Base-by-base conservation (phyloP, 345 rosid species). In the Arabis alpina region DNA sequence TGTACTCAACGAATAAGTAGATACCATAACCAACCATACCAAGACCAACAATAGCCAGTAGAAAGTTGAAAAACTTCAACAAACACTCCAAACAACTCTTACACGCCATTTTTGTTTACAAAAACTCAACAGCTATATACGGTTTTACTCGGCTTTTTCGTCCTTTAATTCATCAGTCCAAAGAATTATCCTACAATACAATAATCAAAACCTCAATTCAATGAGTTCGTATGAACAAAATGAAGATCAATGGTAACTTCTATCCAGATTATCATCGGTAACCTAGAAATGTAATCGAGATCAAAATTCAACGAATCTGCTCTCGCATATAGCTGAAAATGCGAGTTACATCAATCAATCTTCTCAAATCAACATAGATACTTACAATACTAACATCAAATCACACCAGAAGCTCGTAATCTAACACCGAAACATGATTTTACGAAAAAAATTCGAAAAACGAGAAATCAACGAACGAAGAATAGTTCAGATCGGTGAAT, bases 11-110 rank as follows among this genome's bases (percentile, higher is more conserved):
- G 53, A 91, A 89, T 83, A 94, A 85, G 84, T 94, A 94, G 73
- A 94, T 89, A 61, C 99, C 99, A 76, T 86, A 94, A 15, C 99
- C 96, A 74, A 89, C 81, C 88, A 94, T 94, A 13, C 93, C 82
- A 77, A 91, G 86, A 42, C 99, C 99, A 52, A 27, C 86, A 60
- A 91, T 73, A 59, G 93, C 86, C 74, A 94, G 59, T 65, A 91
- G 80, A 64, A 94, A 82, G 84, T 91, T 91, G 57, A 94, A 73
- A 55, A 94, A 83, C 89, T 88, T 94, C 70, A 94, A 55, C 57
- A 91, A 73, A 76, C 98, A 94, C 72, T 80, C 96, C 62, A 85
- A 81, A 82, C 69, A 94, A 48, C 96, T 93, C 79, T 81, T 85
- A 79, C 92, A 89, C 60, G 95, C 88, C 99, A 94, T 94, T 64